A percentile compares a stretch with the other conserved stretches of the same genome.
phyloP scores from a whole-genome alignment of 2,329 filamentous ascomycete genomes.

The Ophiocordyceps sinensis region DNA sequence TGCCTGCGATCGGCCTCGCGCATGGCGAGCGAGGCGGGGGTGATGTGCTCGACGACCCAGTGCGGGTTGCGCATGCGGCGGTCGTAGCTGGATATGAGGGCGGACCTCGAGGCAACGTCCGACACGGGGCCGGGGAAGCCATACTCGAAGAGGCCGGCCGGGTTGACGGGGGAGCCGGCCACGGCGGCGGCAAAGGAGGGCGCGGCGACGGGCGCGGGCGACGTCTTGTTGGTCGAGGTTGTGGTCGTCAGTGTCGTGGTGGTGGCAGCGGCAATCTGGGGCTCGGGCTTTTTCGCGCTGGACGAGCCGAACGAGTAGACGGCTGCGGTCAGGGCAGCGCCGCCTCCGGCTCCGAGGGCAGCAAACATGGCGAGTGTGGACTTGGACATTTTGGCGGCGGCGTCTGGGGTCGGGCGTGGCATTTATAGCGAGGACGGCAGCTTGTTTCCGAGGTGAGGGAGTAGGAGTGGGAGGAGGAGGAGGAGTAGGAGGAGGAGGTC shows the following conservation, averaged over 20 bases:
- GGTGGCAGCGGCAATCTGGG: conserved; percentile 9
- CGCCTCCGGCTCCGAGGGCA: conserved; percentile 60
- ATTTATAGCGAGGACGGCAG: conserved; percentile 4
- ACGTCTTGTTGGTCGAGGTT: conserved; percentile 13
- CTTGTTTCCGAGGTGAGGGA: background rate
- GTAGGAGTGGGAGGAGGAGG: background rate
- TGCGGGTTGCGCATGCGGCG: conserved; percentile 79
- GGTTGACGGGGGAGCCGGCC: conserved; percentile 44
- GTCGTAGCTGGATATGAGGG: conserved; percentile 79
- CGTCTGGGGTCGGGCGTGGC: conserved; percentile 3
- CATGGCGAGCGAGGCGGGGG: conserved; percentile 61
- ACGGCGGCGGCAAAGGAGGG: conserved; percentile 5
- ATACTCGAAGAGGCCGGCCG: conserved; percentile 65
- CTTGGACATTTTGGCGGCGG: conserved; percentile 53
- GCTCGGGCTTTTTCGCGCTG: conserved; percentile 6
- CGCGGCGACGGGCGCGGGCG: conserved; percentile 23
- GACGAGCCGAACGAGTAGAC: conserved; percentile 42
- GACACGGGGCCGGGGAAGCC: conserved; percentile 84
- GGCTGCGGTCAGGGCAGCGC: conserved; percentile 58
- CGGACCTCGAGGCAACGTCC: conserved; percentile 63
- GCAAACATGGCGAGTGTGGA: conserved; percentile 62
- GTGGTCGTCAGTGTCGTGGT: conserved; percentile 13
- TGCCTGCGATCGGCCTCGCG: conserved; percentile 72
- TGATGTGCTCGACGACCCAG: conserved; percentile 97
- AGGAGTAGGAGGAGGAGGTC: background rate